These are phyloP conservation scores for Phytophthora ramorum DNA, from an alignment of 352 stramenopile genomes.

Conservation along the genomic window DNA sequence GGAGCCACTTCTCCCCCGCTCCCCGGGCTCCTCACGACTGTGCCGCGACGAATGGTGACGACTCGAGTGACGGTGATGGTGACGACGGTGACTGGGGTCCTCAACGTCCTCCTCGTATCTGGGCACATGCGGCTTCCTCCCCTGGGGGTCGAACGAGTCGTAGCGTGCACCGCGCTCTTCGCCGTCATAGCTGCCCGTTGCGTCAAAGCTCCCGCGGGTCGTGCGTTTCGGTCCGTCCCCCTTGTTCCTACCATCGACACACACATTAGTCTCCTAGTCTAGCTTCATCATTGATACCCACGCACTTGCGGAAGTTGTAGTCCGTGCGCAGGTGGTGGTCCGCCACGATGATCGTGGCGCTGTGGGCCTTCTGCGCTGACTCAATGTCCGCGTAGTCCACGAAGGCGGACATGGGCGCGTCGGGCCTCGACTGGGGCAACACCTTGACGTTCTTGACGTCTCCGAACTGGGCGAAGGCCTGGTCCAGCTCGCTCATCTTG, in stretches of 20 bases:
- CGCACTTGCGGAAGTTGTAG: conserved; percentile 62
- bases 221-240: conserved; percentile 27
- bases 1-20: conserved; percentile 35
- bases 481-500: conserved; percentile 64
- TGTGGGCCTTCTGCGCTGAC: conserved; percentile 53
- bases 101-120: conserved; percentile 35
- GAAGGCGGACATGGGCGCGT: conserved; percentile 69
- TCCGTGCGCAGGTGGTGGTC: conserved; percentile 54
- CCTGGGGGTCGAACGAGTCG: conserved; percentile 36
- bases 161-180: conserved; percentile 24
- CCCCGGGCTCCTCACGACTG: conserved; percentile 29
- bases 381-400: conserved; percentile 59
- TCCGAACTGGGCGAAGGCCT: conserved; percentile 64
- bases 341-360: conserved; percentile 48
- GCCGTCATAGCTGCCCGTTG: conserved; percentile 16
- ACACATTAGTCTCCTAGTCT: background rate
- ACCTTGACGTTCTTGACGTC: conserved; percentile 73
- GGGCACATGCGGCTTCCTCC: conserved; percentile 6
- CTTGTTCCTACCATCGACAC: conserved; percentile 24
- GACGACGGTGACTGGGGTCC: conserved; percentile 24
- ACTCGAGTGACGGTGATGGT: conserved; percentile 34
- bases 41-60: conserved; percentile 39
- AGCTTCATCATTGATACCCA: background rate
- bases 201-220: conserved; percentile 30
- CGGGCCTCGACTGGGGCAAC: conserved; percentile 49